Conservation (phyloP, 2,329 filamentous ascomycete species). For the Mycocentrospora acerina region DNA sequence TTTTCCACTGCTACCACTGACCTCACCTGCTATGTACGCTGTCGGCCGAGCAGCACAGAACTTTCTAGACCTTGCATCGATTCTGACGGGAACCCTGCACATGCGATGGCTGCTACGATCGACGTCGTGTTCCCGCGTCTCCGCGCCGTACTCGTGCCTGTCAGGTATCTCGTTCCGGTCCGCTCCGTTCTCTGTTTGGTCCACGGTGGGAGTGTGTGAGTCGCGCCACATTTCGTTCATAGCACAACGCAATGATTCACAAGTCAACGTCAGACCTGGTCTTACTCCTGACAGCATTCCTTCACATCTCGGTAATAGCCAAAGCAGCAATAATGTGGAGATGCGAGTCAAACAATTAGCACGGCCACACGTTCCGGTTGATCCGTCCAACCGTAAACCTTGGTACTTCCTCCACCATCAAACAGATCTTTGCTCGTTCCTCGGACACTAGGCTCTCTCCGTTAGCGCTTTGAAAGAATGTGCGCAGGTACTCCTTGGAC, state of each 20-base stretch:
- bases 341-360: constrained; percentile 7
- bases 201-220: neutral
- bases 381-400: too few relatives aligned
- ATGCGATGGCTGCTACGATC: constrained; percentile 12
- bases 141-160: constrained; percentile 6
- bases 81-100: constrained; percentile 7
- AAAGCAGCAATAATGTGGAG: constrained; percentile 2
- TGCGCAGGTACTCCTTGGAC: too few relatives aligned
- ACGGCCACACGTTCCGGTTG: too few relatives aligned
- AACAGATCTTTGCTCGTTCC: too few relatives aligned
- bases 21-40: constrained; percentile 1
- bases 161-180: constrained; percentile 13
- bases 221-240: constrained; percentile 1
- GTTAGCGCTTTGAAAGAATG: too few relatives aligned
- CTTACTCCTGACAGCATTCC: neutral
- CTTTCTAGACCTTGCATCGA: constrained; percentile 10
- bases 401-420: too few relatives aligned
- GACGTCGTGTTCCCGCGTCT: constrained; percentile 5
- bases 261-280: neutral
- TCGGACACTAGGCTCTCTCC: too few relatives aligned
- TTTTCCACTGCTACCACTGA: constrained; percentile 4
- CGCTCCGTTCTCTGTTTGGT: constrained; percentile 5
- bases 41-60: neutral
- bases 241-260: neutral
- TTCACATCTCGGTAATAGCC: neutral